Evolutionary conservation across 225 moss, liverwort and hornwort genomes (phyloP), one percentile per base, ranked within the genome.

Genomic region (Asterella californica): DNA sequence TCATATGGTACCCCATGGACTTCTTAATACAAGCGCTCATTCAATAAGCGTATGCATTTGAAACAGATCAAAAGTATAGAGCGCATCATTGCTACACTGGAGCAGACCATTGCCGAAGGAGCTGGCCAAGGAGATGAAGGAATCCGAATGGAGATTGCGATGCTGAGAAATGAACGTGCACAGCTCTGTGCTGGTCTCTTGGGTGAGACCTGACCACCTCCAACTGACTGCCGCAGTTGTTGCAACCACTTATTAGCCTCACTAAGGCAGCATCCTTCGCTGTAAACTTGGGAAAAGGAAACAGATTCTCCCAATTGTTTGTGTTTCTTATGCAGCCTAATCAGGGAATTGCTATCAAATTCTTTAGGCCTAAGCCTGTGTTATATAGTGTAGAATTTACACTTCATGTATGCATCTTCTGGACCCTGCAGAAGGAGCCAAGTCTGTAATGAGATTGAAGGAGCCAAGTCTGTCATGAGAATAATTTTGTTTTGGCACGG

Each of bases 101-200:
- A 99, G 83, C 97, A 99, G 53, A 99, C 97, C 14, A 99, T 99
- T 75, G 95, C 97, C 8, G 97, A 99, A 87, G 97, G 97, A 79
- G 91, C 91, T 64, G 97, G 97, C 64, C 97, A 99, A 88, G 97
- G 97, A 78, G 97, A 99, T 68, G 97, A 99, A 89, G 95, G 97
- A 81, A 99, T 99, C 84, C 91, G 93, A 65, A 93, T 99, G 97
- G 97, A 99, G 88, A 99, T 99, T 87, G 95, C 95, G 38, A 99
- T 99, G 97, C 79, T 99, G 14, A 91, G 93, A 72, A 99, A 92
- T 32, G 97, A 99, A 85, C 90, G 97, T 74, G 93, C 97, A 77
- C 97, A 99, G 6, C 93, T 99, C 77, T 99, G 97, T 92, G 97
- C 97, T 73, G 97, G 97, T 85, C 95, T 95, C 86, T 82, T 95